phyloP scores from a whole-genome alignment of 768 basidiomycete species.

The Mycena vulgaris region DNA sequence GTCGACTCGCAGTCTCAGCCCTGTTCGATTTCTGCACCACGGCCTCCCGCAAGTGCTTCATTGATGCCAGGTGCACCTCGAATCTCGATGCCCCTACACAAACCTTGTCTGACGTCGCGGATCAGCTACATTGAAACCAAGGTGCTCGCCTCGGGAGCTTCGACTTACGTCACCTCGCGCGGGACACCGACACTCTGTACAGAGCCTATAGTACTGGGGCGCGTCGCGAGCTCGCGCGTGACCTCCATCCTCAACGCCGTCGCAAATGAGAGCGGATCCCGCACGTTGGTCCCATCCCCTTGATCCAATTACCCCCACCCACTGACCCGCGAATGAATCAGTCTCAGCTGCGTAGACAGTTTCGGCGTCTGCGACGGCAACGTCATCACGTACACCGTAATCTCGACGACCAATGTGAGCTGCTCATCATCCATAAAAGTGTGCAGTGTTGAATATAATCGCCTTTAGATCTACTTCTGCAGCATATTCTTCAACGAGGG shows the following conservation, averaged over 20 bases:
- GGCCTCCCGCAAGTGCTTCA: constrained; percentile 49
- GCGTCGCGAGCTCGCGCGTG: constrained; percentile 53
- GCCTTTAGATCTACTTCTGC: constrained; percentile 63
- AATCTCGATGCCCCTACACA: no score
- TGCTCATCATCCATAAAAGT: no score
- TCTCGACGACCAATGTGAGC: constrained; percentile 61
- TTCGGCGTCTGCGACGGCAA: constrained; percentile 54
- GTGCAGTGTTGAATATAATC: no score
- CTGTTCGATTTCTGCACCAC: constrained; percentile 59
- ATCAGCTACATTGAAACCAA: constrained; percentile 27
- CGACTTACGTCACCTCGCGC: constrained; percentile 54
- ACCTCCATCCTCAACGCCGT: constrained; percentile 55
- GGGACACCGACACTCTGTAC: constrained; percentile 56
- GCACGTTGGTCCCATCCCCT: constrained; percentile 52
- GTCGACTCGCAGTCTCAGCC: constrained; percentile 51
- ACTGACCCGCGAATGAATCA: no score
- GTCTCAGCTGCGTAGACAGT: constrained; percentile 59
- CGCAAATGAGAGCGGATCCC: constrained; percentile 55
- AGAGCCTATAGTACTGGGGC: constrained; percentile 58
- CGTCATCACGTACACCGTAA: constrained; percentile 63
- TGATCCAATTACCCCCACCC: no score
- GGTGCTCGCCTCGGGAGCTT: constrained; percentile 14
- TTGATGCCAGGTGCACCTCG: constrained; percentile 53
- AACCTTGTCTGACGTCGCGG: no score
- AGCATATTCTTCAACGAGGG: constrained; percentile 64